Percentiles rank a stretch among this genome's conserved stretches.
Conservation (phyloP, 129 eudicot species). For the Helichrysum umbraculigerum region DNA sequence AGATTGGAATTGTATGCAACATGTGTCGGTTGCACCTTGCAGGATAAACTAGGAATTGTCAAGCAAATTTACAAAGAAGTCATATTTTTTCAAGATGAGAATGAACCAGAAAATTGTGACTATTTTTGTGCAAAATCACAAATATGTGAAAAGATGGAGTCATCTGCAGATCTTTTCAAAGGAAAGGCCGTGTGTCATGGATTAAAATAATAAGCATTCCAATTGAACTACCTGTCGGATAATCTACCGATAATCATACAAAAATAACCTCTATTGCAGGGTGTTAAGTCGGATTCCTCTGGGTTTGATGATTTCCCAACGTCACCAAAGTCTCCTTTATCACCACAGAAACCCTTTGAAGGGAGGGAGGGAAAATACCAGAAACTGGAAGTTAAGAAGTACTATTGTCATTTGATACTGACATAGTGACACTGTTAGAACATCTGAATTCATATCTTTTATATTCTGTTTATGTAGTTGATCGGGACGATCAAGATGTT, state of each 20-base stretch:
- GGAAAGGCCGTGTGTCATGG: slow-evolving; percentile 48
- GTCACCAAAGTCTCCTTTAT: slow-evolving; percentile 83
- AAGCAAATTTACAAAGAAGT: slow-evolving; percentile 74
- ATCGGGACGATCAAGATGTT: slow-evolving; percentile 48
- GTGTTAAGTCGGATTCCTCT: slow-evolving; percentile 54
- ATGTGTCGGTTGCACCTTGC: slow-evolving; percentile 25
- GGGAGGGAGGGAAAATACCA: slow-evolving; percentile 40
- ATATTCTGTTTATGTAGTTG: slow-evolving; percentile 45
- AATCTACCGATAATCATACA: not conserved
- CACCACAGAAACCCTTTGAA: slow-evolving; percentile 64
- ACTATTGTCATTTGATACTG: not conserved
- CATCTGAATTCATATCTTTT: not conserved
- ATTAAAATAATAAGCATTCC: not conserved
- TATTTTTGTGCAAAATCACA: slow-evolving; percentile 28
- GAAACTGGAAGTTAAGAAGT: slow-evolving; percentile 49
- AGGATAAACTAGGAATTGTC: slow-evolving; percentile 76
- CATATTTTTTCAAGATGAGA: slow-evolving; percentile 64
- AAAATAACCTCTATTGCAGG: slow-evolving; percentile 35
- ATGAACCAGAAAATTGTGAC: slow-evolving; percentile 65
- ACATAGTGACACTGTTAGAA: not conserved
- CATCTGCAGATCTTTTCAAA: slow-evolving; percentile 38
- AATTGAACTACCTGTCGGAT: not conserved
- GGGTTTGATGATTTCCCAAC: slow-evolving; percentile 58
- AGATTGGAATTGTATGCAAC: not conserved
- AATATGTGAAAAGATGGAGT: slow-evolving; percentile 62